Percentiles rank a stretch among this genome's conserved stretches.
Conservation (phyloP, 371 early-diverging fungal species). For the Sporodiniella umbellata region DNA sequence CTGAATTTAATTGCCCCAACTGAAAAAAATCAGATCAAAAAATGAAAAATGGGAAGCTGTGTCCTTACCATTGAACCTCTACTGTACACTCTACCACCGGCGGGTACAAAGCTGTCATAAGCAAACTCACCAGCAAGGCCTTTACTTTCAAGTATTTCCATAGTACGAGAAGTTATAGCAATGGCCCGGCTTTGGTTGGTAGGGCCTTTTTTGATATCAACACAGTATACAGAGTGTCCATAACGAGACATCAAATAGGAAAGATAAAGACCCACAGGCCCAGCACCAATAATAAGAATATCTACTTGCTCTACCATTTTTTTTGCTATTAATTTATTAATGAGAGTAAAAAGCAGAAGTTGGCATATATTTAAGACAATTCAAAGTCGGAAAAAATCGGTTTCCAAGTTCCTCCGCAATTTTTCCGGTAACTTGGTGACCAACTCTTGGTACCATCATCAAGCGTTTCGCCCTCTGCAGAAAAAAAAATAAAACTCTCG, state of each 20-base stretch:
- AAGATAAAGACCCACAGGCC: slow-evolving; percentile 44
- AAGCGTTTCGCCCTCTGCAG: too few species aligned
- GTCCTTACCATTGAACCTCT: slow-evolving; percentile 20
- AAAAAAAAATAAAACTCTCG: too few species aligned
- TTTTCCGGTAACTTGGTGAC: too few species aligned
- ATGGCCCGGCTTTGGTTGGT: slow-evolving; percentile 43
- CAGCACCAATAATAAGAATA: slow-evolving; percentile 40
- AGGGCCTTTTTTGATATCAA: slow-evolving; percentile 32
- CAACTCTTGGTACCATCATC: too few species aligned
- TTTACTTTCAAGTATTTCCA: slow-evolving; percentile 32
- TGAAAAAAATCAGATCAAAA: not conserved
- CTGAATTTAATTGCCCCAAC: slow-evolving; percentile 15
- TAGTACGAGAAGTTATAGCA: slow-evolving; percentile 30
- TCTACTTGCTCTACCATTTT: slow-evolving; percentile 17
- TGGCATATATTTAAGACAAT: too few species aligned
- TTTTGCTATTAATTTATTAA: not conserved
- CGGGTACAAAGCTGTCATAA: slow-evolving; percentile 11
- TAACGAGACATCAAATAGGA: slow-evolving; percentile 29
- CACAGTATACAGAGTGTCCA: slow-evolving; percentile 37
- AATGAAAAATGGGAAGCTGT: not conserved
- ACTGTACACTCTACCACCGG: slow-evolving; percentile 20
- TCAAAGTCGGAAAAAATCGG: too few species aligned
- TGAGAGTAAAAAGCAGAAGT: too few species aligned
- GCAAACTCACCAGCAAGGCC: slow-evolving; percentile 26
- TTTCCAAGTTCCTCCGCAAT: too few species aligned